phyloP scores from a whole-genome alignment of 495 filamentous ascomycete genomes.

The Physcia stellaris region DNA sequence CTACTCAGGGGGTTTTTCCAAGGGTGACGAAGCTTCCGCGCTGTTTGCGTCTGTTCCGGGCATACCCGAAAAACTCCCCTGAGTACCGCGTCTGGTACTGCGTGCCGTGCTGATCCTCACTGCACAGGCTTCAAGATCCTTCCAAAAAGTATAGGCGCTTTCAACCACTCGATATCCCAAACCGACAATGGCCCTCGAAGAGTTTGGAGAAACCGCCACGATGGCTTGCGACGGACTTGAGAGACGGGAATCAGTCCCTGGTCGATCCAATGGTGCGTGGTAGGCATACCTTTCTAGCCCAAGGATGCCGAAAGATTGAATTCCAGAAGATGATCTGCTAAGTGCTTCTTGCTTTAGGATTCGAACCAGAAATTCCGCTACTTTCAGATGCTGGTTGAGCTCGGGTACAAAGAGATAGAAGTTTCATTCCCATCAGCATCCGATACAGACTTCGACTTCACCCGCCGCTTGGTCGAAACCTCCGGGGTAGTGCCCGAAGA shows the following conservation, averaged over 20 bases:
- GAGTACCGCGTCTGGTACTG: too few species aligned
- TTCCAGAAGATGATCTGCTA: not conserved
- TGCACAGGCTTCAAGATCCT: conserved; percentile 77
- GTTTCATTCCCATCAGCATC: conserved; percentile 91
- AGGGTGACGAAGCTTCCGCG: too few species aligned
- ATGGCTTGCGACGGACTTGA: conserved; percentile 75
- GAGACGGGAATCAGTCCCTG: conserved; percentile 82
- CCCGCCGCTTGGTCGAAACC: conserved; percentile 72
- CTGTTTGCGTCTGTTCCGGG: too few species aligned
- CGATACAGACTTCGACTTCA: conserved; percentile 93
- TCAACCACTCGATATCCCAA: conserved; percentile 62
- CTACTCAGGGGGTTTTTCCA: too few species aligned
- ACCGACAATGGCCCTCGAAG: conserved; percentile 86
- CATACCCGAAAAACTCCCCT: too few species aligned
- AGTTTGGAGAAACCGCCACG: conserved; percentile 64
- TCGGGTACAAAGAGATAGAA: conserved; percentile 98
- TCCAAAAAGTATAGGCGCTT: conserved; percentile 80
- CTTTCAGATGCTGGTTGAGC: conserved; percentile 85
- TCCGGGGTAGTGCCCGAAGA: conserved; percentile 79
- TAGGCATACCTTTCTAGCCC: not conserved
- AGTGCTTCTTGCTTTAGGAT: conserved; percentile 7
- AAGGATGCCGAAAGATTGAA: not conserved
- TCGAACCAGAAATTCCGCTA: conserved; percentile 81
- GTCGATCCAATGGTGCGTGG: conserved; percentile 78
- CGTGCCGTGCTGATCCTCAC: conserved; percentile 4